Evolutionary conservation across 2,329 filamentous ascomycete species (phyloP).

Genomic region (Zymoseptoria ardabiliae): DNA sequence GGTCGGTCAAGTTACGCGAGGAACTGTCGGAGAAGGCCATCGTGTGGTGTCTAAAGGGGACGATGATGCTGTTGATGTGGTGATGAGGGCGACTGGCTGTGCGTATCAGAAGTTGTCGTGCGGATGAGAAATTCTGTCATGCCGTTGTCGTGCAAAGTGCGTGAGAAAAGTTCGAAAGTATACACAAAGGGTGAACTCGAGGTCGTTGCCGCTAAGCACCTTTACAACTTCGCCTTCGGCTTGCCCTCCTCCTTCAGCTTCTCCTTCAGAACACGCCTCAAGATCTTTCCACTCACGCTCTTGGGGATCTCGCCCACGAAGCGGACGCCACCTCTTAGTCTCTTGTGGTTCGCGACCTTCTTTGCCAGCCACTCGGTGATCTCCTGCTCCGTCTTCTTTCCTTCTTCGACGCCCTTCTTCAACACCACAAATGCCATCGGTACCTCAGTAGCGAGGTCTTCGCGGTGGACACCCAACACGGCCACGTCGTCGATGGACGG

Average conservation of each 20-base stretch:
- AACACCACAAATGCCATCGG: constrained; percentile 53
- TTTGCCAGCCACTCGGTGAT: constrained; percentile 56
- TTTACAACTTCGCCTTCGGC: constrained; percentile 37
- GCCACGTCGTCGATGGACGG: constrained; percentile 38
- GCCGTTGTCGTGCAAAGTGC: not conserved
- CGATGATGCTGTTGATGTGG: no score
- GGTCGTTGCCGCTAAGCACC: not conserved
- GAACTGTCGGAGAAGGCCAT: no score
- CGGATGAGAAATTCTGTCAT: not conserved
- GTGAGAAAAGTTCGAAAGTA: not conserved
- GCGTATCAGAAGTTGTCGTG: not conserved
- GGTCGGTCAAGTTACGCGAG: no score
- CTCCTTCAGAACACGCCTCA: constrained; percentile 54
- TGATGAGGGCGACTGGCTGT: no score
- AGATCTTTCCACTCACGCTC: constrained; percentile 66
- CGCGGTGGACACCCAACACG: constrained; percentile 40
- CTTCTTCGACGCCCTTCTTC: constrained; percentile 25
- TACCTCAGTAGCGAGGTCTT: constrained; percentile 45
- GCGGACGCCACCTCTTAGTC: constrained; percentile 44
- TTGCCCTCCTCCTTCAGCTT: constrained; percentile 36
- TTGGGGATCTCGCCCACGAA: constrained; percentile 64
- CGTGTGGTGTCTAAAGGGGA: no score
- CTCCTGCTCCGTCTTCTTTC: constrained; percentile 35
- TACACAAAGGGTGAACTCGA: not conserved
- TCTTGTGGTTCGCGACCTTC: constrained; percentile 61